These are phyloP conservation scores for Candida dubliniensis DNA, from an alignment of 1,139 yeast species.

Conservation along the genomic window DNA sequence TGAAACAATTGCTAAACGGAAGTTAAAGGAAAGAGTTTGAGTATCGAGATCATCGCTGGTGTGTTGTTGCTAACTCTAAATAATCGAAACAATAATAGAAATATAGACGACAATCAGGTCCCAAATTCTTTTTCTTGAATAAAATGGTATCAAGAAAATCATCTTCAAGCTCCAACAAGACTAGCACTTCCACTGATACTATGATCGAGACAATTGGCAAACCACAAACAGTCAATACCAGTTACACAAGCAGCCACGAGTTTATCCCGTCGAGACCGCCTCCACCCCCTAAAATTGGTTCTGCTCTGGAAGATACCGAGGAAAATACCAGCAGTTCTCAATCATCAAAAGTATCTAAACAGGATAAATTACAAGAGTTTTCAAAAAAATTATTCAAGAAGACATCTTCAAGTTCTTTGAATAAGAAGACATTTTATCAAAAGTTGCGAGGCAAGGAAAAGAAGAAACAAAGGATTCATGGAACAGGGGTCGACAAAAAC, in stretches of 20 bases:
- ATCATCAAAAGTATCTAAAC: constrained; percentile 3
- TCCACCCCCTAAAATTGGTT: constrained; percentile 5
- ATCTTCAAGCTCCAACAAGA: constrained; percentile 3
- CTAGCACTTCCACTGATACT: constrained; percentile 1
- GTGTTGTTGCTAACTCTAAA: background rate
- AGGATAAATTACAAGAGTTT: constrained; percentile 5
- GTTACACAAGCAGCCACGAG: constrained; percentile 1
- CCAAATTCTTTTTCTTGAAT: background rate
- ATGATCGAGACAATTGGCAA: constrained; percentile 5
- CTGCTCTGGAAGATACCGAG: background rate
- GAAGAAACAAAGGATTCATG: background rate
- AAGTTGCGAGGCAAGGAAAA: constrained; percentile 4
- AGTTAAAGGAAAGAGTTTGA: too few relatives aligned
- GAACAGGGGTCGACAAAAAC: background rate
- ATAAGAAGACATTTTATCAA: background rate
- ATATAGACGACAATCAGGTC: background rate
- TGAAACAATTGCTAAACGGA: too few relatives aligned
- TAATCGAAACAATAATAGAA: background rate
- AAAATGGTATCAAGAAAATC: constrained; percentile 2
- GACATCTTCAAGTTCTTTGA: background rate
- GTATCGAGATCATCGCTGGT: too few relatives aligned
- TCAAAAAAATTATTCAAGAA: constrained; percentile 4
- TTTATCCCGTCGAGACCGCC: constrained; percentile 5
- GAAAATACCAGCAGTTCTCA: constrained; percentile 5
- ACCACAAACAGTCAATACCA: constrained; percentile 4